Conservation (phyloP, 1,139 yeast species). For the Geotrichum histeridarum region DNA sequence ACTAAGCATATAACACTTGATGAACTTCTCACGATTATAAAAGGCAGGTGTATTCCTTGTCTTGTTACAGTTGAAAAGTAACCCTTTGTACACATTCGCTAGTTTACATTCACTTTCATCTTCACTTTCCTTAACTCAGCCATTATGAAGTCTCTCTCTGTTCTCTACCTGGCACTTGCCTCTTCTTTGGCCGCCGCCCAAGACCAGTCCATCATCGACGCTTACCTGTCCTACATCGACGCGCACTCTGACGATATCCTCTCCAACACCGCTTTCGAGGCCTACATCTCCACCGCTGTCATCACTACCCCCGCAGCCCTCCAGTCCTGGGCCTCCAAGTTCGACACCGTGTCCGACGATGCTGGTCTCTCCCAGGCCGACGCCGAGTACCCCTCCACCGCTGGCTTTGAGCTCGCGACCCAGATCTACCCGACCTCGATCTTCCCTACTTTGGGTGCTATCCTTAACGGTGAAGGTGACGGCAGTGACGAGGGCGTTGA, state of each 20-base stretch:
- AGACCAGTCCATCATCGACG: background rate
- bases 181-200: background rate
- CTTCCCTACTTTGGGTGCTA: background rate
- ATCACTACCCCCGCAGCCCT: conserved; percentile 3
- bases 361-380: background rate
- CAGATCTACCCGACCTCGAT: background rate
- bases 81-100: no score
- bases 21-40: no score
- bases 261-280: background rate
- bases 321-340: background rate
- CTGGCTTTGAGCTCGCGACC: background rate
- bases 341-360: background rate
- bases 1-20: no score
- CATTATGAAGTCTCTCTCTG: background rate
- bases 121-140: background rate
- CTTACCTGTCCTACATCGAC: background rate
- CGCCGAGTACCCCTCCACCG: background rate
- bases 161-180: background rate
- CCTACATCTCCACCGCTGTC: background rate
- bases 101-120: no score
- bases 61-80: no score
- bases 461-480: background rate
- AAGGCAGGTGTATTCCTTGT: no score
- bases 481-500: background rate
- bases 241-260: background rate